These are phyloP conservation scores for Citrus mangshanensis DNA, from an alignment of 345 rosid species.

Conservation along the genomic window DNA sequence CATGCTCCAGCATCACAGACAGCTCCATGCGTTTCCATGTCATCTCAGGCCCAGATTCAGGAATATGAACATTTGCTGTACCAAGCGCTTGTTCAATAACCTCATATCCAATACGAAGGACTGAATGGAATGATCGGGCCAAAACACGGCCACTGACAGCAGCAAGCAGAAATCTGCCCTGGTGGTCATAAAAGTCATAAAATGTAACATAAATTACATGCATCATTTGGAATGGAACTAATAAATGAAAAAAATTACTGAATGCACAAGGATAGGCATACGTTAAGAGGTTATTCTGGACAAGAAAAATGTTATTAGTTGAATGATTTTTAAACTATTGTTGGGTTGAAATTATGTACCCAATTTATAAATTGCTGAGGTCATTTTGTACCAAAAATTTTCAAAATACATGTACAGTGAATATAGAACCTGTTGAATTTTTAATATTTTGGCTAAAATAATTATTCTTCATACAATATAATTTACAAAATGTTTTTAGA, in stretches of 20 bases:
- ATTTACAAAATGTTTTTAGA: background rate
- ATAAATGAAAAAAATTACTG: background rate
- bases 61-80: slow-evolving; percentile 52
- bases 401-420: background rate
- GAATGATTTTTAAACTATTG: background rate
- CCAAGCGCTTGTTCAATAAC: slow-evolving; percentile 91
- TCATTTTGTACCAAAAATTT: background rate
- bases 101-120: slow-evolving; percentile 85
- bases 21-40: slow-evolving; percentile 85
- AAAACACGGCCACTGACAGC: slow-evolving; percentile 97
- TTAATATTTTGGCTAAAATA: background rate
- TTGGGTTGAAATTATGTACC: background rate
- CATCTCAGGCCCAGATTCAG: slow-evolving; percentile 88
- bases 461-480: background rate
- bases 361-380: background rate
- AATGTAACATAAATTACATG: slow-evolving; percentile 7
- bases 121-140: slow-evolving; percentile 86
- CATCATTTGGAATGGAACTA: slow-evolving; percentile 1
- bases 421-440: background rate
- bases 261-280: background rate
- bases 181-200: slow-evolving; percentile 20
- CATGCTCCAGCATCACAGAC: slow-evolving; percentile 95
- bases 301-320: background rate
- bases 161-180: slow-evolving; percentile 98
- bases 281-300: background rate